These are phyloP conservation scores for Begonia fuchsioides DNA, from an alignment of 306 rosid species.

Conservation along the genomic window DNA sequence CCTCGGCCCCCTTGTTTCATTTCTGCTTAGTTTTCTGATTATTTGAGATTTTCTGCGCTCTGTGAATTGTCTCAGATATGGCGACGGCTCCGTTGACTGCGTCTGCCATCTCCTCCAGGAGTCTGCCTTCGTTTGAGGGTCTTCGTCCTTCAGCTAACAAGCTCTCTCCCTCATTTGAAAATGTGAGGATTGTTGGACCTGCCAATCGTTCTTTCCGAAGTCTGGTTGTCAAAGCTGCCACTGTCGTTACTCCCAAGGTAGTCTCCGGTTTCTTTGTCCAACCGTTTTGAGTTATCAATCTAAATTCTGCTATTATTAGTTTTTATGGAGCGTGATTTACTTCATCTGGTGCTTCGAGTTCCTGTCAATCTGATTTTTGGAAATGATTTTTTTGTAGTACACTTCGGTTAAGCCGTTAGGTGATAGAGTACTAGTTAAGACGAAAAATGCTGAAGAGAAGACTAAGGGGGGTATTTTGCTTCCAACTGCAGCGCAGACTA, in stretches of 20 bases:
- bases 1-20: too few relatives aligned
- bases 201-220: conserved; percentile 28
- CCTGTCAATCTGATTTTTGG: not conserved
- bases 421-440: conserved; percentile 74
- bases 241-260: conserved; percentile 84
- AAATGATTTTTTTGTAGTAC: conserved; percentile 37
- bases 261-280: not conserved
- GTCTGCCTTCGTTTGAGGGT: conserved; percentile 44
- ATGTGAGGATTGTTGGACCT: conserved; percentile 15
- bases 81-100: conserved; percentile 66
- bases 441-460: conserved; percentile 56
- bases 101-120: conserved; percentile 42
- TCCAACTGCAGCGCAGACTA: conserved; percentile 66
- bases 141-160: conserved; percentile 35
- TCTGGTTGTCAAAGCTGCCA: conserved; percentile 71
- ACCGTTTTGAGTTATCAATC: too few relatives aligned
- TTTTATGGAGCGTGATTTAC: too few relatives aligned
- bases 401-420: conserved; percentile 72
- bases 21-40: too few relatives aligned
- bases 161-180: conserved; percentile 16
- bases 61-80: too few relatives aligned
- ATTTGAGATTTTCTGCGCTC: too few relatives aligned
- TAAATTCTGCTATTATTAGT: not conserved
- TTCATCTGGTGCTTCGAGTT: not conserved
- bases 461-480: conserved; percentile 64